These are phyloP conservation scores for Candida quercuum DNA, from an alignment of 805 yeast genomes.

Conservation along the genomic window DNA sequence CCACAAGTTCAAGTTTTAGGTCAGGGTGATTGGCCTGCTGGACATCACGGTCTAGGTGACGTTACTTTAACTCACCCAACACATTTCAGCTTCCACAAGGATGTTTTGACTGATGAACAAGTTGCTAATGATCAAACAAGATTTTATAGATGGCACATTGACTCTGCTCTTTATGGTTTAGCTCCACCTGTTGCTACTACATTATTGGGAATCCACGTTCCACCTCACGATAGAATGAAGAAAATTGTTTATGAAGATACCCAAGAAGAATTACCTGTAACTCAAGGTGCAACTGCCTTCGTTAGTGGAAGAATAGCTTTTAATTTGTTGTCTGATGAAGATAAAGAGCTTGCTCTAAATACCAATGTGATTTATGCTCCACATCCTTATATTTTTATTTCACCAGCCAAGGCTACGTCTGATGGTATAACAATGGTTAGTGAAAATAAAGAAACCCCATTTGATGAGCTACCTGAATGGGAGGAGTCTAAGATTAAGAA, in stretches of 20 bases:
- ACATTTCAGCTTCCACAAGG: slow-evolving; percentile 75
- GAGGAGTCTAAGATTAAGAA: slow-evolving; percentile 71
- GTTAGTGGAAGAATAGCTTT: slow-evolving; percentile 82
- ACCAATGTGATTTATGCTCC: slow-evolving; percentile 89
- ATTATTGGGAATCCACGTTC: slow-evolving; percentile 75
- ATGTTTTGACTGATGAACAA: slow-evolving; percentile 57
- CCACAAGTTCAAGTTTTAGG: slow-evolving; percentile 92
- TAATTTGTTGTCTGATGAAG: slow-evolving; percentile 58
- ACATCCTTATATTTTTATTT: slow-evolving; percentile 83
- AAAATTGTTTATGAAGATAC: slow-evolving; percentile 62
- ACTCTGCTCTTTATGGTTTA: slow-evolving; percentile 79
- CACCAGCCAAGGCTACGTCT: slow-evolving; percentile 73
- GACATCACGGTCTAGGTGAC: slow-evolving; percentile 48
- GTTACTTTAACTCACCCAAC: slow-evolving; percentile 75
- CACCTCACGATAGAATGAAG: slow-evolving; percentile 58
- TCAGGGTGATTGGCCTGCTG: slow-evolving; percentile 66
- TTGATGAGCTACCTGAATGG: slow-evolving; percentile 78
- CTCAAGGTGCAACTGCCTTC: slow-evolving; percentile 88
- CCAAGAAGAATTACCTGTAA: slow-evolving; percentile 57
- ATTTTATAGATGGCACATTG: slow-evolving; percentile 92
- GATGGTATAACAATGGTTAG: slow-evolving; percentile 85
- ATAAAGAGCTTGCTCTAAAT: slow-evolving; percentile 65
- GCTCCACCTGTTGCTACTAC: slow-evolving; percentile 88
- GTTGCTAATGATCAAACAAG: slow-evolving; percentile 61
- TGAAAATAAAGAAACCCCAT: slow-evolving; percentile 65